These are phyloP conservation scores for Pogostemon cablin DNA, from an alignment of 257 asterid species.

Conservation along the genomic window DNA sequence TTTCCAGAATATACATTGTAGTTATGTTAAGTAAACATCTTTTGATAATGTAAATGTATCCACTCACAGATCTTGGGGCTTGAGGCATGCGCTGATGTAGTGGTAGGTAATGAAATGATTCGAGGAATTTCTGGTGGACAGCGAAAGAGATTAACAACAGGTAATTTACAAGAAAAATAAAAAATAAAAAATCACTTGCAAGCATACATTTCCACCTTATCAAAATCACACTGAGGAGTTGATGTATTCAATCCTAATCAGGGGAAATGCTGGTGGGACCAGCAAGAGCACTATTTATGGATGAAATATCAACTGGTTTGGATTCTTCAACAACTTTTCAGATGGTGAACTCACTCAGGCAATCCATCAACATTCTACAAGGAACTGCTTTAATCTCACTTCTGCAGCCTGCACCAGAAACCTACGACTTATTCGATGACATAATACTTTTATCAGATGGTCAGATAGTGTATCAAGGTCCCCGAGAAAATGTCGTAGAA, in stretches of 20 bases:
- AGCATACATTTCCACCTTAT: too few species aligned
- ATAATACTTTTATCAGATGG: conserved; percentile 82
- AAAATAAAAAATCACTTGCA: neutral
- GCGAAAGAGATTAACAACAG: conserved; percentile 83
- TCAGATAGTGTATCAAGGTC: conserved; percentile 82
- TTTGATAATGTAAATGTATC: conserved; percentile 5
- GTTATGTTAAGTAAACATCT: neutral
- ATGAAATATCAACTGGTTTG: conserved; percentile 93
- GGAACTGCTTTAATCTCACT: conserved; percentile 88
- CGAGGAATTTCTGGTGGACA: conserved; percentile 96
- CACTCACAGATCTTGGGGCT: conserved; percentile 73
- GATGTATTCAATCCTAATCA: conserved; percentile 26
- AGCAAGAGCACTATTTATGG: conserved; percentile 87
- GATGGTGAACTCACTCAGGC: conserved; percentile 76
- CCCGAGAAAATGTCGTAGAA: conserved; percentile 70
- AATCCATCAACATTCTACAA: conserved; percentile 73
- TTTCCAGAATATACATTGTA: neutral
- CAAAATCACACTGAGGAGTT: conserved; percentile 1
- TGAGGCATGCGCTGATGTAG: conserved; percentile 81
- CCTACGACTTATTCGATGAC: conserved; percentile 80
- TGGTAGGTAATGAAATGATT: conserved; percentile 84
- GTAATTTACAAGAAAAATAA: conserved; percentile 32
- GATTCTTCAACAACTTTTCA: conserved; percentile 89
- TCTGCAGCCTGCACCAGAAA: conserved; percentile 93
- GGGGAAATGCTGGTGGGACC: conserved; percentile 97